phyloP scores from a whole-genome alignment of 345 rosid species.

The Gossypium anomalum region DNA sequence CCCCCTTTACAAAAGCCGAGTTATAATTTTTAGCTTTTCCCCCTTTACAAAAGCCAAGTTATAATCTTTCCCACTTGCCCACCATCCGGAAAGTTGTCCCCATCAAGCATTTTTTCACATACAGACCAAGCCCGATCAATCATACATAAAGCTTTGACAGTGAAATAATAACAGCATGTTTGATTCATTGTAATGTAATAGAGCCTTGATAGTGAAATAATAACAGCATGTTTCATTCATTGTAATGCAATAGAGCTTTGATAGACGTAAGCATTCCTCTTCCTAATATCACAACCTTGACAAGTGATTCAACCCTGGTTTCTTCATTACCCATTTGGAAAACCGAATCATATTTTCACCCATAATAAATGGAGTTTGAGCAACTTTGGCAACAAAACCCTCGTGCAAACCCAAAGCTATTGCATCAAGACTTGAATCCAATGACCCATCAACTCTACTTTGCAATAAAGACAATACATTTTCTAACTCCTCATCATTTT shows the following conservation, averaged over 20 bases:
- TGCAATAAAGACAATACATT: constrained; percentile 58
- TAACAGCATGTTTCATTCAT: no score
- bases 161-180: constrained; percentile 33
- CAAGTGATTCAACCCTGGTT: constrained; percentile 44
- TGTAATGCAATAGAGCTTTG: no score
- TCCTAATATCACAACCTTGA: constrained; percentile 36
- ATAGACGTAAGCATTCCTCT: constrained; percentile 38
- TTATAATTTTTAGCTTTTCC: constrained; percentile 48
- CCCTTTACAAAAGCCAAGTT: constrained; percentile 64
- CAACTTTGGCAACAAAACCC: constrained; percentile 50
- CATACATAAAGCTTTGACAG: constrained; percentile 60
- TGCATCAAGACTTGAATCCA: constrained; percentile 48
- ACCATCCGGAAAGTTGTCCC: constrained; percentile 41
- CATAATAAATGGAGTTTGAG: constrained; percentile 43
- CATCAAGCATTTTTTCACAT: constrained; percentile 64
- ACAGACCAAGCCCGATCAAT: constrained; percentile 54
- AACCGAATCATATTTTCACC: constrained; percentile 60
- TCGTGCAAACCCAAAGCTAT: constrained; percentile 39
- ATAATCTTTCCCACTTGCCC: constrained; percentile 57
- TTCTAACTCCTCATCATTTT: constrained; percentile 26
- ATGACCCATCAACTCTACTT: constrained; percentile 50
- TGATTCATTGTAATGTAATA: no score
- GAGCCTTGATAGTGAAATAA: no score
- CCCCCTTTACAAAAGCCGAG: constrained; percentile 64
- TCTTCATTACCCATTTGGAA: constrained; percentile 52